A percentile compares a stretch with the other conserved stretches of the same genome.
phyloP scores from a whole-genome alignment of 805 yeast species.

The Suhomyces prunicola region DNA sequence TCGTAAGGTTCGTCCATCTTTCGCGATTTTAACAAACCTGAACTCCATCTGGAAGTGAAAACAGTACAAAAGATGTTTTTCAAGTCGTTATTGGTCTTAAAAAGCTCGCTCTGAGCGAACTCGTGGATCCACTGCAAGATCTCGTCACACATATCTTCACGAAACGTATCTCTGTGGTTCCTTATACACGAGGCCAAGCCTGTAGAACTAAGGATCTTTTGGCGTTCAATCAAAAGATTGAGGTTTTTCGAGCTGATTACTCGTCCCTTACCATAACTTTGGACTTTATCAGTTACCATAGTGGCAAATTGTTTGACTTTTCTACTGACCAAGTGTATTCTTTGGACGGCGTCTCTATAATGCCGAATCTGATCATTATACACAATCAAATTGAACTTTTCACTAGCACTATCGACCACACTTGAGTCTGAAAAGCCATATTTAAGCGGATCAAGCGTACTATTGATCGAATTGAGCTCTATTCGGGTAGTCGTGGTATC shows the following conservation, averaged over 20 bases:
- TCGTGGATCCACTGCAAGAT: slow-evolving; percentile 65
- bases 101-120: slow-evolving; percentile 51
- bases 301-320: slow-evolving; percentile 63
- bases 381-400: slow-evolving; percentile 52
- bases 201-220: slow-evolving; percentile 54
- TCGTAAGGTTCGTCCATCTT: slow-evolving; percentile 5
- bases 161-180: slow-evolving; percentile 62
- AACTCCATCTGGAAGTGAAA: slow-evolving; percentile 59
- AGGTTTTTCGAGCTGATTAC: slow-evolving; percentile 59
- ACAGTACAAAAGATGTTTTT: slow-evolving; percentile 55
- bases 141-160: slow-evolving; percentile 79
- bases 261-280: slow-evolving; percentile 63
- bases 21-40: slow-evolving; percentile 38
- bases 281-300: slow-evolving; percentile 67
- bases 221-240: slow-evolving; percentile 48
- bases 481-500: slow-evolving; percentile 20
- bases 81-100: slow-evolving; percentile 44
- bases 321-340: slow-evolving; percentile 61
- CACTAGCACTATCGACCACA: slow-evolving; percentile 34
- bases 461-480: slow-evolving; percentile 26
- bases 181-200: slow-evolving; percentile 67
- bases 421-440: slow-evolving; percentile 41
- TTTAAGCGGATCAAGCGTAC: slow-evolving; percentile 34
- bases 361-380: slow-evolving; percentile 83
- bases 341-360: slow-evolving; percentile 65